Conservation (phyloP, 441 rosid species). For the Pelargonium cotyledonis region DNA sequence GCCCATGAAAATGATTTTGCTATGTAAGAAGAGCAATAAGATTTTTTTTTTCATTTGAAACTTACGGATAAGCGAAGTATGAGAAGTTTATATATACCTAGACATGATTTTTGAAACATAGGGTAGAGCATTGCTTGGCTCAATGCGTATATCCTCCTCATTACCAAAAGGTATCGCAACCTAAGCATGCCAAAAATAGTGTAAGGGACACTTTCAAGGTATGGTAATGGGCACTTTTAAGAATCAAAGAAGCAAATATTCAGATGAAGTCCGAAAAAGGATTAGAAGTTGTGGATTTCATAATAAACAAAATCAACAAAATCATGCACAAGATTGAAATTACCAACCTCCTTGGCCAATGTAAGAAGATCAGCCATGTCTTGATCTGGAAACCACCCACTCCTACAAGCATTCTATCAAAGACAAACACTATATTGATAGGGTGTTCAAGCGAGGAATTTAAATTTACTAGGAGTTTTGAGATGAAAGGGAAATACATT, state of each 20-base stretch:
- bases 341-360: constrained; percentile 6
- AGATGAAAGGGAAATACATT: background rate
- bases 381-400: background rate
- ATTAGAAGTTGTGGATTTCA: background rate
- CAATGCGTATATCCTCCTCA: background rate
- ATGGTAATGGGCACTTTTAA: background rate
- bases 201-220: background rate
- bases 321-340: background rate
- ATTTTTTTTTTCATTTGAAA: background rate
- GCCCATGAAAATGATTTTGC: background rate
- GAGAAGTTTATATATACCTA: constrained; percentile 1
- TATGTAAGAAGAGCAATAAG: background rate
- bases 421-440: constrained; percentile 1
- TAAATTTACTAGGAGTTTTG: background rate
- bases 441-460: background rate
- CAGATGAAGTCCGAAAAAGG: background rate
- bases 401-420: constrained; percentile 7
- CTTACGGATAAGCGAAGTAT: background rate
- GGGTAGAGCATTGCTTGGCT: constrained; percentile 1
- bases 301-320: background rate
- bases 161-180: background rate
- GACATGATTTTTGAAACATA: constrained; percentile 7
- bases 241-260: background rate
- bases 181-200: background rate
- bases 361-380: constrained; percentile 3